Evolutionary conservation across 495 filamentous ascomycete species (phyloP).

Genomic region (Apodospora peruviana): DNA sequence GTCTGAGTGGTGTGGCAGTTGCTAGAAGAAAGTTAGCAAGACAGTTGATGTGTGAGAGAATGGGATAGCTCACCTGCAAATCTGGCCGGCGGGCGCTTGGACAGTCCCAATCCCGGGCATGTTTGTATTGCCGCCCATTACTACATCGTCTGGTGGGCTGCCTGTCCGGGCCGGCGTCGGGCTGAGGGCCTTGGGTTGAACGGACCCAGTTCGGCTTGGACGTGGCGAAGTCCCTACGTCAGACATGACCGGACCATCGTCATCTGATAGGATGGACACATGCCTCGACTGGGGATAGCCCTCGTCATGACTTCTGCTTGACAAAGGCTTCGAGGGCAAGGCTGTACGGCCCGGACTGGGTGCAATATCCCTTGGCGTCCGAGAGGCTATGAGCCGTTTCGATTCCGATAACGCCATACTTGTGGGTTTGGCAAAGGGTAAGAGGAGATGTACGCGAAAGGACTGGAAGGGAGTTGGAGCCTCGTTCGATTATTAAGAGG

Average conservation of each 20-base stretch:
- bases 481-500: background rate
- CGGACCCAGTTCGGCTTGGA: constrained; percentile 5
- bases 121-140: constrained; percentile 1
- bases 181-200: constrained; percentile 11
- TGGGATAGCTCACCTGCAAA: constrained; percentile 47
- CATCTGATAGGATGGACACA: constrained; percentile 4
- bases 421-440: background rate
- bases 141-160: constrained; percentile 7
- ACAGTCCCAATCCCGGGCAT: constrained; percentile 3
- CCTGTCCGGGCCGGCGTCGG: constrained; percentile 5
- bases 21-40: constrained; percentile 43
- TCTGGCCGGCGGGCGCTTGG: constrained; percentile 39
- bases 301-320: constrained; percentile 7
- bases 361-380: constrained; percentile 2
- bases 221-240: constrained; percentile 10
- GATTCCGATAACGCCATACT: constrained; percentile 19
- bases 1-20: constrained; percentile 94
- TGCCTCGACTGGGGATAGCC: constrained; percentile 1
- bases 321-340: constrained; percentile 20
- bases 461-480: background rate
- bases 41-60: background rate
- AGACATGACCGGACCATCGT: constrained; percentile 1
- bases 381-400: constrained; percentile 4
- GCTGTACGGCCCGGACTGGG: constrained; percentile 23
- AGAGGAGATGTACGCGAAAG: background rate